phyloP scores from a whole-genome alignment of 2,329 filamentous ascomycete species.

The Drechslerella stenobrocha region DNA sequence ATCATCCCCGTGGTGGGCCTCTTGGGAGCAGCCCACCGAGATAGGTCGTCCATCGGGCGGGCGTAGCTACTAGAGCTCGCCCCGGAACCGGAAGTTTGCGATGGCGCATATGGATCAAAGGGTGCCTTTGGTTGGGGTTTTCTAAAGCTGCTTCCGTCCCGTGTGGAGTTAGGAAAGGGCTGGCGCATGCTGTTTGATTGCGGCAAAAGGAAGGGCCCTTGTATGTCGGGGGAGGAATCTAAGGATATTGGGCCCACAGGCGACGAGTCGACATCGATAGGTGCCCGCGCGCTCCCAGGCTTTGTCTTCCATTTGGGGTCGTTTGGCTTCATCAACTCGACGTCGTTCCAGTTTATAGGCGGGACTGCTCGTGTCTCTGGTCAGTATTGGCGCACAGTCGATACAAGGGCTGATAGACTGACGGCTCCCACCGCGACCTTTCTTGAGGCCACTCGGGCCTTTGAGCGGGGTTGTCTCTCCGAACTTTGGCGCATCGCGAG shows the following conservation, averaged over 20 bases:
- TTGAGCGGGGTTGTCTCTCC: conserved; percentile 46
- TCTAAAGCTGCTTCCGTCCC: conserved; percentile 20
- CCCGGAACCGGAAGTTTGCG: conserved; percentile 11
- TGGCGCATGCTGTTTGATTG: not conserved
- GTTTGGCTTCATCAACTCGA: conserved; percentile 19
- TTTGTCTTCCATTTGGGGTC: conserved; percentile 25
- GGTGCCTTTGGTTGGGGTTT: conserved; percentile 15
- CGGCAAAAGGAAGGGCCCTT: conserved; percentile 11
- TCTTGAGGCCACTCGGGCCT: conserved; percentile 28
- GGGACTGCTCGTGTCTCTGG: not conserved
- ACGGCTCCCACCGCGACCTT: conserved; percentile 36
- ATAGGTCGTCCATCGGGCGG: conserved; percentile 44
- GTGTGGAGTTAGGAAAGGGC: conserved; percentile 17
- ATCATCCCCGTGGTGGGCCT: conserved; percentile 39
- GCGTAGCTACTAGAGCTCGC: not conserved
- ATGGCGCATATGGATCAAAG: conserved; percentile 36
- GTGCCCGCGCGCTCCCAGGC: conserved; percentile 28
- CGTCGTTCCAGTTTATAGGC: conserved; percentile 9
- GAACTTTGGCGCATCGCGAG: conserved; percentile 39
- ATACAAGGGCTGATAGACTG: not conserved
- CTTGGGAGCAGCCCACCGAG: conserved; percentile 40
- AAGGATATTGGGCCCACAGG: conserved; percentile 11
- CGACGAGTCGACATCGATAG: conserved; percentile 29
- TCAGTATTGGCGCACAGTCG: not conserved
- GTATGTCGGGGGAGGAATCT: conserved; percentile 27